These are phyloP conservation scores for Sclerotinia minor DNA, from an alignment of 2,329 filamentous ascomycete species.

Conservation along the genomic window DNA sequence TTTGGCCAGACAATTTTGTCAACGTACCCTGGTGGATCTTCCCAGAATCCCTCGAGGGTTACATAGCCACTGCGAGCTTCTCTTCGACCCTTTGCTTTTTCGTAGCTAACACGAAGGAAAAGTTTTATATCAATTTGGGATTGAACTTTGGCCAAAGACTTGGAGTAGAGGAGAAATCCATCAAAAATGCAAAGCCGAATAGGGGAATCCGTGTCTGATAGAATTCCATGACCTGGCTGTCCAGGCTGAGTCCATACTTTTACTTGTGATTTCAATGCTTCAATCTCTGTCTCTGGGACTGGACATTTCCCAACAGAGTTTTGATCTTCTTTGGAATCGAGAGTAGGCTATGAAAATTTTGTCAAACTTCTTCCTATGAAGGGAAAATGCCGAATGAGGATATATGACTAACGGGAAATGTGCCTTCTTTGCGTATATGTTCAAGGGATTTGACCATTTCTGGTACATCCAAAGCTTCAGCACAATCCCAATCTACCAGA, in stretches of 20 bases:
- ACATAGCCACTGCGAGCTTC: conserved; percentile 74
- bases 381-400: conserved; percentile 36
- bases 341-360: conserved; percentile 45
- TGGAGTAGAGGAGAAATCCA: conserved; percentile 81
- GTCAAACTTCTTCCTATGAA: conserved; percentile 36
- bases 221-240: conserved; percentile 48
- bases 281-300: conserved; percentile 51
- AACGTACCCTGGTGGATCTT: conserved; percentile 90
- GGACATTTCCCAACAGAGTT: conserved; percentile 60
- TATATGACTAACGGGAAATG: conserved; percentile 55
- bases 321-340: conserved; percentile 61
- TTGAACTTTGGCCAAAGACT: conserved; percentile 52
- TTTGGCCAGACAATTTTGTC: conserved; percentile 96
- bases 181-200: conserved; percentile 71
- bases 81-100: conserved; percentile 62
- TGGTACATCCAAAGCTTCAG: conserved; percentile 71
- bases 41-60: conserved; percentile 88
- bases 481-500: conserved; percentile 89
- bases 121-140: conserved; percentile 70
- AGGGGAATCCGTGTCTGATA: conserved; percentile 25
- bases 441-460: conserved; percentile 65
- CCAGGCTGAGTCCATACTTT: conserved; percentile 49
- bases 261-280: conserved; percentile 50
- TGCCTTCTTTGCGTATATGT: conserved; percentile 69
- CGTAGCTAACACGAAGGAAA: conserved; percentile 71